phyloP scores from a whole-genome alignment of 2,329 filamentous ascomycete genomes.

The Elsinoe ampelina region DNA sequence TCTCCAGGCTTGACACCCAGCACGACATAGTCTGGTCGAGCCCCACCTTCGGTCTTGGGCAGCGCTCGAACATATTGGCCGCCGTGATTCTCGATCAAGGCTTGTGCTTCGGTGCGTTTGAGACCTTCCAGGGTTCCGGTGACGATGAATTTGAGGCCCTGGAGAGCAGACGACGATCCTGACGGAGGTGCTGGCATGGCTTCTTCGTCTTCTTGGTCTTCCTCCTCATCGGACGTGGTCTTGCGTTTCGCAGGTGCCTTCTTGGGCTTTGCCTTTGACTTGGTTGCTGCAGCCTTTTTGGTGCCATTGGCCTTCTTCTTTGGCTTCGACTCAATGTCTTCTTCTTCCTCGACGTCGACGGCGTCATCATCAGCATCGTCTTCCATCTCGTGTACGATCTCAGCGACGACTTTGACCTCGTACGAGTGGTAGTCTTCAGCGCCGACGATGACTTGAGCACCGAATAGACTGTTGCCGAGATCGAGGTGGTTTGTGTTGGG shows the following conservation, averaged over 20 bases:
- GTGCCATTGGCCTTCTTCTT: not conserved
- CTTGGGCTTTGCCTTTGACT: not conserved
- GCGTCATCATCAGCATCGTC: not conserved
- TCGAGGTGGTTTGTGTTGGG: conserved; percentile 5
- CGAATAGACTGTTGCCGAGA: not conserved
- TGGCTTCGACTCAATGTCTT: not conserved
- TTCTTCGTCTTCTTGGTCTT: not conserved
- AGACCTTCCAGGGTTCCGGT: conserved; percentile 15
- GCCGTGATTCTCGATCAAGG: conserved; percentile 14
- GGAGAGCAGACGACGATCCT: conserved; percentile 10
- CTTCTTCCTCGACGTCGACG: not conserved
- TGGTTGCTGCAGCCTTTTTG: not conserved
- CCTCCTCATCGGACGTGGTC: not conserved
- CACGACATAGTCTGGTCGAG: conserved; percentile 11
- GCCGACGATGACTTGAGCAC: not conserved
- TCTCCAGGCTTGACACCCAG: conserved; percentile 16
- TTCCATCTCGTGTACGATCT: not conserved
- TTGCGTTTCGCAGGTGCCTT: conserved; percentile 3
- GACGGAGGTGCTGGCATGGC: conserved; percentile 7
- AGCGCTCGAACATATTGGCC: conserved; percentile 11
- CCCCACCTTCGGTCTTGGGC: not conserved
- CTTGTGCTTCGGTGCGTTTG: conserved; percentile 10
- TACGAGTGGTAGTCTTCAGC: conserved; percentile 12
- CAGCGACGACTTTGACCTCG: not conserved
- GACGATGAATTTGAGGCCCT: conserved; percentile 11